Conservation (phyloP, 805 yeast species). For the Starmerella riodocensis region DNA sequence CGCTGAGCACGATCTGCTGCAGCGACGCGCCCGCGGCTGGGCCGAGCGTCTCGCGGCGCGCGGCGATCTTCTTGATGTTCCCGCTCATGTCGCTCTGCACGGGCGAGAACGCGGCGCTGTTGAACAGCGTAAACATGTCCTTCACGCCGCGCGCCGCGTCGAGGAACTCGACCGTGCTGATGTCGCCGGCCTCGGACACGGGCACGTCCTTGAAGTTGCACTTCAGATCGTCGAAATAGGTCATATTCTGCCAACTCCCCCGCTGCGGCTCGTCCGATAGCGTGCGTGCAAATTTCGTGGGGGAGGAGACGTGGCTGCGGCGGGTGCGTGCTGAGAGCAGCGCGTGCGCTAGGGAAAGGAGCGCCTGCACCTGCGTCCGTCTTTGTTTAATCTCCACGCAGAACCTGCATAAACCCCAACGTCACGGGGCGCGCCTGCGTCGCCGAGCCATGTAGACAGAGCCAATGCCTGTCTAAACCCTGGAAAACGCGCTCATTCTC, state of each 20-base stretch:
- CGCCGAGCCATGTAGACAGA: no score
- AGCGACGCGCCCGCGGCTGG: conserved; percentile 47
- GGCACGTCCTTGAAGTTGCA: conserved; percentile 66
- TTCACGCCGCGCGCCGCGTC: conserved; percentile 77
- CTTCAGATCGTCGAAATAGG: conserved; percentile 71
- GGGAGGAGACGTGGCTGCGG: no score
- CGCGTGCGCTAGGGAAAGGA: no score
- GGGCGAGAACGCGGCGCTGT: conserved; percentile 70
- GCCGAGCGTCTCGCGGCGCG: conserved; percentile 36
- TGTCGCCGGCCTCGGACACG: conserved; percentile 42
- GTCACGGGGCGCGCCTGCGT: no score
- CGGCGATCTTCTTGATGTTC: conserved; percentile 62
- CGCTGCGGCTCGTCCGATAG: no score
- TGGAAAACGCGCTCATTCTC: no score
- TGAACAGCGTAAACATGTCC: conserved; percentile 65
- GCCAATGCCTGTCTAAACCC: no score
- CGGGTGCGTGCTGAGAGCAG: no score
- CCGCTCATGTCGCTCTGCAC: conserved; percentile 85
- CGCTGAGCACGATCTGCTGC: conserved; percentile 64
- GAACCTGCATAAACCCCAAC: no score
- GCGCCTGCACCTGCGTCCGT: no score
- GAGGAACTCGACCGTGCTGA: conserved; percentile 62
- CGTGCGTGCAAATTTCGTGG: no score
- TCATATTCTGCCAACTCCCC: conserved; percentile 26
- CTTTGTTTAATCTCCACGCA: no score